Base-by-base conservation (phyloP, 106 monocot species). In the Acanthochlamys bracteata region DNA sequence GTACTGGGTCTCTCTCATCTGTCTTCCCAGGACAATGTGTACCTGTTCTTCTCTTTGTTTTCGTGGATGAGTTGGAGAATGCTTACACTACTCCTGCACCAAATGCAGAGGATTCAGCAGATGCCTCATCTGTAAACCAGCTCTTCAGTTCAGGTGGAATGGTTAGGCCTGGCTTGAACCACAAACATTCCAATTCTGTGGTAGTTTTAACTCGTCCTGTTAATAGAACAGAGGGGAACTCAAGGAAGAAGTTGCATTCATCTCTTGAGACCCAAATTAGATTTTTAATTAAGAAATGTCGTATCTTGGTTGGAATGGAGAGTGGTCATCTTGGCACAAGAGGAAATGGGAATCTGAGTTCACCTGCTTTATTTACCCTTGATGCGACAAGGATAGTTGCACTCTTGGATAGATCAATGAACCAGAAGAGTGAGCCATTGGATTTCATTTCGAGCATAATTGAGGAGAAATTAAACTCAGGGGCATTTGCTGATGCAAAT, bases 31-130 rank as follows among this genome's bases (percentile, higher is more conserved):
- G 88, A 20, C 80, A 79, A 46, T 89, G 79, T 68, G 49, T 60
- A 62, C 98, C 98, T 57, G 80, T 86, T 21, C 65, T 89, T 60
- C 85, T 99, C 41, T 92, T 99, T 81, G 92, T 86, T 40, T 86
- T 99, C 26, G 49, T 57, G 51, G 86, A 86, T 69, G 85, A 85
- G 46, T 67, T 66, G 42, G 82, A 96, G 20, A 63, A 19, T 22
- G 42, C 20, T 72, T 71, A 39, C 22, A 25, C 75, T 6, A 76
- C 24, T 41, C 9, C 72, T 42, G 22, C 58, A 24, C 7, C 66
- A 52, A 75, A 24, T 57, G 53, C 16, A 41, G 87, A 90, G 42
- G 82, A 82, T 63, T 26, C 59, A 16, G 4, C 60, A 39, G 83
- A 83, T 45, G 22, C 72, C 10, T 60, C 66, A 6, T 72, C 66